Evolutionary conservation across 768 basidiomycete species (phyloP), one percentile per base, ranked within the genome.

Genomic region (Tricholoma saponaceum): DNA sequence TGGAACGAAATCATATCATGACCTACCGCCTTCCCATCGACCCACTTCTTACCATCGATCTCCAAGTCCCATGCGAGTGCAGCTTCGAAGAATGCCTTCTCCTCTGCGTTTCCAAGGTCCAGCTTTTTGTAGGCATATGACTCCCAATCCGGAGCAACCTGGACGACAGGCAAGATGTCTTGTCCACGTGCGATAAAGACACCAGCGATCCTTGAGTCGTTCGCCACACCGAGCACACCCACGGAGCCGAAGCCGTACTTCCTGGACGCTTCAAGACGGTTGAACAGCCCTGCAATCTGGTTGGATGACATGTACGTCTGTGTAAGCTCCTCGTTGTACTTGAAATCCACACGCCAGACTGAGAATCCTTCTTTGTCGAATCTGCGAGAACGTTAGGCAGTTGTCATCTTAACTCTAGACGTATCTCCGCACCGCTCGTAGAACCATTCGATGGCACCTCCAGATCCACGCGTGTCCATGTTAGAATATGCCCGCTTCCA

Each of bases 401-500:
- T 28, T 52, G 43, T 20, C 55, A 6, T 12, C 3, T 23, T n/a
- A 25, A 32, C 12, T 26, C 2, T 23, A 14, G 7, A 35, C 33
- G 30, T 7, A 16, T 28, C 1, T 4, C 76, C 89, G 56, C 64
- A 95, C 92, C 97, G 87, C 73, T 93, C 72, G 79, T 97, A 95
- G 84, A 99, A 89, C 97, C 96, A 98, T 72, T 97, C 93, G 37
- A 99, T 66, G 52, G 93, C 73, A 61, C 91, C 95, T 44, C 73
- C 85, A 16, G 89, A 63, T 35, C 90, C 92, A 55, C 90, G 86
- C 37, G 95, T 98, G n/a, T 98, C 95, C 72, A 89, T 87, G 88
- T 98, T 98, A 67, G 95, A 97, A 81, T 98, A 99, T 44, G 90
- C 89, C 46, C 92, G 87, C 74, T 98, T 98, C 94, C 93, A 97